phyloP scores from a whole-genome alignment of 2,329 filamentous ascomycete species.

The Fusarium redolens region DNA sequence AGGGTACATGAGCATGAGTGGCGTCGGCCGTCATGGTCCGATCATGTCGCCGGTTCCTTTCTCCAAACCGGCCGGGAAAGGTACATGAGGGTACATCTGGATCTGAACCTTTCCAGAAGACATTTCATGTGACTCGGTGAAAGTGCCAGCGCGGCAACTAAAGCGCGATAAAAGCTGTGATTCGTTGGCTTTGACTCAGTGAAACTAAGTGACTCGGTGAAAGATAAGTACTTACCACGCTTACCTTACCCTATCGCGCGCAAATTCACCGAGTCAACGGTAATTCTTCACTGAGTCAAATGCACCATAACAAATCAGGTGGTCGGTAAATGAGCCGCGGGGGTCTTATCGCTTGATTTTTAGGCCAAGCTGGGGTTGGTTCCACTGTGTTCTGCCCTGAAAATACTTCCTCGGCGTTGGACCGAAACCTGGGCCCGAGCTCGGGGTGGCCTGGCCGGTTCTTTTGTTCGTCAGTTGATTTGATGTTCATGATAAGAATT shows the following conservation, averaged over 20 bases:
- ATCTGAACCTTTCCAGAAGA: constrained; percentile 1
- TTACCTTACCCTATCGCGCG: not conserved
- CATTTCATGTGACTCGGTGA: constrained; percentile 23
- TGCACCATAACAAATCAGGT: constrained; percentile 15
- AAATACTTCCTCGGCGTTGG: constrained; percentile 14
- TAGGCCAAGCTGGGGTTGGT: not conserved
- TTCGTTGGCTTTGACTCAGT: constrained; percentile 32
- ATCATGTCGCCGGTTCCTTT: constrained; percentile 29
- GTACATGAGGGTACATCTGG: constrained; percentile 27
- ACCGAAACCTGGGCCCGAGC: constrained; percentile 29
- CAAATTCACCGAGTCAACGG: constrained; percentile 29
- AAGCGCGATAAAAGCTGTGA: constrained; percentile 22
- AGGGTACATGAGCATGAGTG: constrained; percentile 26
- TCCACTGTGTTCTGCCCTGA: not conserved
- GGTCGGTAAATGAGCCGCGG: constrained; percentile 20
- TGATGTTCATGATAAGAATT: not conserved
- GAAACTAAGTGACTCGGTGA: constrained; percentile 36
- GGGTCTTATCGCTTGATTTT: constrained; percentile 18
- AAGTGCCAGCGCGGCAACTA: constrained; percentile 20
- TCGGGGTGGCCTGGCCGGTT: constrained; percentile 5
- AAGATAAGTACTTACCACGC: constrained; percentile 11
- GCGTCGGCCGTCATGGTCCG: constrained; percentile 39
- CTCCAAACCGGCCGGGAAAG: constrained; percentile 28
- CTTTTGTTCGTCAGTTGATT: not conserved
- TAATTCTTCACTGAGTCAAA: constrained; percentile 32